Evolutionary conservation across 768 basidiomycete genomes (phyloP), one percentile per base, ranked within the genome.

Genomic region (Boletus subcaerulescens): DNA sequence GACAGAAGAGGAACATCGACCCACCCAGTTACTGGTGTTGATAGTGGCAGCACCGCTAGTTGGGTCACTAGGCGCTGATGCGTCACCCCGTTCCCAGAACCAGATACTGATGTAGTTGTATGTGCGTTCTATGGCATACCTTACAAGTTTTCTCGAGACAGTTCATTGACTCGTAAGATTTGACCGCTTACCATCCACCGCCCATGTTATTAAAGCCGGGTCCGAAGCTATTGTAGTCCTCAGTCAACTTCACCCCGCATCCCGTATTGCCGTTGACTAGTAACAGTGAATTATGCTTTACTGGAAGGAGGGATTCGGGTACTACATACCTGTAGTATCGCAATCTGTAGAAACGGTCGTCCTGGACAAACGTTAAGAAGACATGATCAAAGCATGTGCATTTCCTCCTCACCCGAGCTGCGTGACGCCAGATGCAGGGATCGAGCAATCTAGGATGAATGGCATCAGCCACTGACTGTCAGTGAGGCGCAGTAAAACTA

Each of bases 91-190:
- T 44, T 70, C 69, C 75, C 78, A 78, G 61, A 74, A 77, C 68
- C 73, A 78, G 41, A 77, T 51, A 35, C 68, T 70, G 10, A 79
- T 73, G 49, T 70, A 70, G 17, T 49, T 31, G 17, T 60, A 18
- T 7, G 71, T 73, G 41, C 73, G 70, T 44, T 73, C 71, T 20
- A 74, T 59, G 12, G 75, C 77, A 55, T 75, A 79, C 73, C 74
- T 67, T 20, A n/a, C 31, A 2, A 12, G 8, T 9, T 5, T 20
- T 24, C 20, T 15, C 50, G 39, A 48, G 38, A 20, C 10, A 8
- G 7, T 17, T 11, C n/a, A 13, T 46, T 15, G 11, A 20, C 29
- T n/a, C 2, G 22, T 7, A 24, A 45, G 29, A 45, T 3, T 2
- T n/a, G n/a, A 36, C 22, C 0, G 51, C 69, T 12, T n/a, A 71